Conservation (phyloP, 352 stramenopile genomes). For the Pythium vanterpoolii region DNA sequence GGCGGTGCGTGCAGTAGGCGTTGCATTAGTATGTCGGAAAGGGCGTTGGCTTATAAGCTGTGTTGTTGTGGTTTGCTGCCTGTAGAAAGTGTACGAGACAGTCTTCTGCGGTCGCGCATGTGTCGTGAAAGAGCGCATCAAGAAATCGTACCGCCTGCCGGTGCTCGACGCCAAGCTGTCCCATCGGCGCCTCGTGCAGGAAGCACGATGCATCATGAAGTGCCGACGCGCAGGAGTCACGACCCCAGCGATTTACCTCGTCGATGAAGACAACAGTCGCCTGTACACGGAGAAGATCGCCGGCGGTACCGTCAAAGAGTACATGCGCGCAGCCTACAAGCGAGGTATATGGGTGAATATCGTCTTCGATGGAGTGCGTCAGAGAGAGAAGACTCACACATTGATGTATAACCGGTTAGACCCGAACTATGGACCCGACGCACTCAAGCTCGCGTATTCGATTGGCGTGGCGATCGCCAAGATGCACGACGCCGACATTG, state of each 20-base stretch:
- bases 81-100: constrained; percentile 77
- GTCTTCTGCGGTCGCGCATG: constrained; percentile 59
- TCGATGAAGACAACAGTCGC: constrained; percentile 70
- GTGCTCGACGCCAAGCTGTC: constrained; percentile 80
- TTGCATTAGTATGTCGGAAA: neutral
- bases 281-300: constrained; percentile 69
- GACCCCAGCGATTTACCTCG: constrained; percentile 73
- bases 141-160: constrained; percentile 76
- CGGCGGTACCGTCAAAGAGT: constrained; percentile 74
- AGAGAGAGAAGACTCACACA: neutral
- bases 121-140: constrained; percentile 82
- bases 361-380: too few species aligned
- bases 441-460: constrained; percentile 68
- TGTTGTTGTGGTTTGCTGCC: neutral
- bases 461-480: constrained; percentile 89
- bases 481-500: constrained; percentile 91
- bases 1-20: constrained; percentile 36
- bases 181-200: constrained; percentile 74
- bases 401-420: constrained; percentile 24
- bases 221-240: constrained; percentile 68
- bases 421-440: constrained; percentile 43
- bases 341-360: constrained; percentile 25
- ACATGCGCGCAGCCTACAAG: constrained; percentile 52
- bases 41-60: too few species aligned
- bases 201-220: constrained; percentile 80